These are phyloP conservation scores for Cytospora mali DNA, from an alignment of 2,329 filamentous ascomycete genomes.

Conservation along the genomic window DNA sequence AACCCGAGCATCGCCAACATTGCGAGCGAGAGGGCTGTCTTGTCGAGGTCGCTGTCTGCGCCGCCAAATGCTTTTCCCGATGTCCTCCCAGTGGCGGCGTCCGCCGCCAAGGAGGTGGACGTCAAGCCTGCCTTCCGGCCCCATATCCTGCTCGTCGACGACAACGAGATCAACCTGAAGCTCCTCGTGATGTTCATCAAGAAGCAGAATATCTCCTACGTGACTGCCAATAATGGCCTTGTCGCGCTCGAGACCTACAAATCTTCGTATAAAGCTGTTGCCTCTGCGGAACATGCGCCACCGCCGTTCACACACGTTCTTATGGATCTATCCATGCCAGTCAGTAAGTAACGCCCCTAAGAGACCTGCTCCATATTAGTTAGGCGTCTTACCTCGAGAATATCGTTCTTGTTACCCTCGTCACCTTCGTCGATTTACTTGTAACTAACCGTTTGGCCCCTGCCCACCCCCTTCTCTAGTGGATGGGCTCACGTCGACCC, in stretches of 20 bases:
- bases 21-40: neutral
- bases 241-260: constrained; percentile 51
- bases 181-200: constrained; percentile 46
- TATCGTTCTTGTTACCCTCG: neutral
- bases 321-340: constrained; percentile 59
- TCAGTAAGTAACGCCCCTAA: constrained; percentile 34
- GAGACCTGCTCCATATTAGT: neutral
- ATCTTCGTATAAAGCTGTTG: constrained; percentile 29
- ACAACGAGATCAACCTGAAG: constrained; percentile 47
- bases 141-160: constrained; percentile 44
- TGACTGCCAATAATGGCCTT: constrained; percentile 49
- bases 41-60: constrained; percentile 14
- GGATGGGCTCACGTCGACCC: constrained; percentile 53
- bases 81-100: neutral
- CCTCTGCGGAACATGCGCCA: neutral
- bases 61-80: neutral
- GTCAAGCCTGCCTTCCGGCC: constrained; percentile 8
- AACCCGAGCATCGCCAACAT: neutral
- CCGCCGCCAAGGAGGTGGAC: neutral
- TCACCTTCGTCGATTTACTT: too few species aligned
- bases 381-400: neutral
- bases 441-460: too few species aligned
- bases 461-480: constrained; percentile 33
- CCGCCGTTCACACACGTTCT: constrained; percentile 41
- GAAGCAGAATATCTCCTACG: constrained; percentile 45